phyloP scores from a whole-genome alignment of 2,329 filamentous ascomycete genomes.

The Hypoxylon sp. region DNA sequence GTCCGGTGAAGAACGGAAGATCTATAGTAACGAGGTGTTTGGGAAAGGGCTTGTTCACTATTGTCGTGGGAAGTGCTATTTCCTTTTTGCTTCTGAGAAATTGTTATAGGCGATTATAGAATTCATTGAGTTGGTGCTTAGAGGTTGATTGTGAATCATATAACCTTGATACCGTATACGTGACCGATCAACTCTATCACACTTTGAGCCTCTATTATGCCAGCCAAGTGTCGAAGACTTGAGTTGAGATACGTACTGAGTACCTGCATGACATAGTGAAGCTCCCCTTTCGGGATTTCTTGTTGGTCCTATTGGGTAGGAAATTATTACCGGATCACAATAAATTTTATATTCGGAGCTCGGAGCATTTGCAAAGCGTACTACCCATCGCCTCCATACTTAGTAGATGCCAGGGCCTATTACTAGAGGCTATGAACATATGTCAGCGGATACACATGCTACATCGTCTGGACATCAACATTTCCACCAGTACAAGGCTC shows the following conservation, averaged over 20 bases:
- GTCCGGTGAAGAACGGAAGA: constrained; percentile 18
- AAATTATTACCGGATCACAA: not conserved
- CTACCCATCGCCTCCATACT: not conserved
- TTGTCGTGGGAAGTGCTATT: constrained; percentile 22
- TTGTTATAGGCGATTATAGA: constrained; percentile 42
- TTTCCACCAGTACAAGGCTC: constrained; percentile 29
- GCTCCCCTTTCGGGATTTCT: not conserved
- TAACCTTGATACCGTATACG: not conserved
- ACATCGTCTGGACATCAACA: not conserved
- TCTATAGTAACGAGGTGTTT: constrained; percentile 26
- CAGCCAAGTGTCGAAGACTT: not conserved
- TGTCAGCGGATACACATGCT: constrained; percentile 21
- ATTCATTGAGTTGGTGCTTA: constrained; percentile 33
- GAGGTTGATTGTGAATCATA: constrained; percentile 27
- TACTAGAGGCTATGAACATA: constrained; percentile 17
- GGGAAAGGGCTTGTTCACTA: constrained; percentile 31
- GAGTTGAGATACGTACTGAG: not conserved
- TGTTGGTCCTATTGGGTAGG: not conserved
- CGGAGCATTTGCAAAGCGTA: not conserved
- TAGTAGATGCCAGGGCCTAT: constrained; percentile 2
- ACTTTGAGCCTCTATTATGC: not conserved
- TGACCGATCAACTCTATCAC: constrained; percentile 4
- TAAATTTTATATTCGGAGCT: not conserved
- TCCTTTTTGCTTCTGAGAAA: constrained; percentile 29
- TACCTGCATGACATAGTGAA: not conserved